These are phyloP conservation scores for Fermentozyma sake DNA, from an alignment of 1,139 yeast species.

Conservation along the genomic window DNA sequence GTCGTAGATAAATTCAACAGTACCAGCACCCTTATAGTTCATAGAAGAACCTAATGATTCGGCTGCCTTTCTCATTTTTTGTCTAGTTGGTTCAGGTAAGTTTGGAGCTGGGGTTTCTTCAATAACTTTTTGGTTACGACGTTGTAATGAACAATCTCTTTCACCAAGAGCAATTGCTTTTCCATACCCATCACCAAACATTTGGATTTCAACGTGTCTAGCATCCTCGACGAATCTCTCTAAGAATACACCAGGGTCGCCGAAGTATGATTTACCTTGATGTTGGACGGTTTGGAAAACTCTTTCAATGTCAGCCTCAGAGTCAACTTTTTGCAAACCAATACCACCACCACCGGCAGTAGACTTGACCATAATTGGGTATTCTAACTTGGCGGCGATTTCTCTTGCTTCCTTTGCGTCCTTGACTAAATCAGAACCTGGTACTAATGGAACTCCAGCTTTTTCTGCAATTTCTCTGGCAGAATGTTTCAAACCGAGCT, in stretches of 20 bases:
- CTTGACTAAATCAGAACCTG: constrained; percentile 82
- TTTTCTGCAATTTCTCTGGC: constrained; percentile 88
- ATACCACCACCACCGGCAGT: constrained; percentile 99
- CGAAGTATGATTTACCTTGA: constrained; percentile 89
- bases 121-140: constrained; percentile 92
- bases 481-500: constrained; percentile 88
- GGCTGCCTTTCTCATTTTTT: constrained; percentile 75
- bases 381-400: constrained; percentile 74
- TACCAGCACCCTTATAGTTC: constrained; percentile 94
- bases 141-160: constrained; percentile 94
- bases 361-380: constrained; percentile 93
- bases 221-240: constrained; percentile 93
- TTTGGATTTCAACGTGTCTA: constrained; percentile 94
- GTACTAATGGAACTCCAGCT: constrained; percentile 92
- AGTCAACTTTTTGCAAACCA: constrained; percentile 89
- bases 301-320: constrained; percentile 69
- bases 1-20: constrained; percentile 93
- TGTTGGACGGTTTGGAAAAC: constrained; percentile 89
- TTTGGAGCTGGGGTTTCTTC: constrained; percentile 98
- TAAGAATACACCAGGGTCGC: constrained; percentile 90
- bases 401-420: constrained; percentile 67
- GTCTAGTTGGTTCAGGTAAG: constrained; percentile 74
- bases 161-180: constrained; percentile 91
- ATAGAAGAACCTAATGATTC: constrained; percentile 74
- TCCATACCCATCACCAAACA: constrained; percentile 94